Base-by-base conservation (phyloP, 2,329 filamentous ascomycete genomes). In the Westerdykella sp. region DNA sequence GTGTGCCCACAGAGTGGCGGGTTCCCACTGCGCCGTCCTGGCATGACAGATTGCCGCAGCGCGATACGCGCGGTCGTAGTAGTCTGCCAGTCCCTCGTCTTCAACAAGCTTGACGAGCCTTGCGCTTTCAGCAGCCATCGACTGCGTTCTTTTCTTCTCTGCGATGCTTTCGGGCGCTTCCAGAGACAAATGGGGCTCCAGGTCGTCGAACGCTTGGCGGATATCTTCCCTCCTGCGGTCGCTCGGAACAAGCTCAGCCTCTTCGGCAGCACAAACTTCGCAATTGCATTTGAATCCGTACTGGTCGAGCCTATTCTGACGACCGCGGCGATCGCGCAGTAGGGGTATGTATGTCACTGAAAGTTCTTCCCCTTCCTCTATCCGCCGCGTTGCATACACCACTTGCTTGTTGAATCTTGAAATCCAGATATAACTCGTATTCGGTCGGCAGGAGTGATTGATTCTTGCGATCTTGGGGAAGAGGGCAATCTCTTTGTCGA, bases 321-420 rank as follows among this genome's bases (percentile, higher is more conserved):
- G 59, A 5, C 61, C 56, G 12, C 54, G 47, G 10, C 57, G 56
- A 1, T 51, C 41, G 9, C 55, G 48, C 6, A 69, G 50, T 9
- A 69, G 53, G 3, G 63, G 61, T 15, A 68, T 62, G 48, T 70
- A 70, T 0, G 63, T 67, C 0, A 66, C 62, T 1, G 55, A 62
- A 14, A 71, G 52, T 45, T 72, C 69, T 36, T 71, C 69, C 16
- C 69, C 69, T 32, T 56, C 51, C 7, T 54, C 55, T 37, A 71
- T 68, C 21, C 57, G 58, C 2, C 62, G 50, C 5, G 56, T 60
- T 1, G 68, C 67, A 34, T 65, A 65, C 2, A 69, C 58, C n/a
- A 65, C 50, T 18, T 55, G 48, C 43, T 55, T 60, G 14, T 58
- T 55, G 7, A 57, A 30, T 28, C 50, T 49, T 22, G 56, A 52